These are phyloP conservation scores for Termitomyces bulborhizus DNA, from an alignment of 768 basidiomycete species.

Conservation along the genomic window DNA sequence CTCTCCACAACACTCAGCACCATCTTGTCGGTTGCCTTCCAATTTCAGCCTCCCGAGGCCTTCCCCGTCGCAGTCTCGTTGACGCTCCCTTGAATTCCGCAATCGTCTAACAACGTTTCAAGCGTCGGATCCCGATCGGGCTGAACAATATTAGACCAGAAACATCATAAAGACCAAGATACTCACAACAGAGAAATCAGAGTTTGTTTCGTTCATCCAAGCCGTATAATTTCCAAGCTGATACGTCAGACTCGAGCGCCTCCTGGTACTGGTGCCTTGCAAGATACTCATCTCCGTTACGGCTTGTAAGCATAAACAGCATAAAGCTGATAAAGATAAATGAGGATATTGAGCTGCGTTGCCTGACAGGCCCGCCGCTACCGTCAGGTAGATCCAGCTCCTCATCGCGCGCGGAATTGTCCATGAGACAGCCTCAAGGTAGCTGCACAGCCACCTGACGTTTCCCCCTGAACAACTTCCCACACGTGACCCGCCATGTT, in stretches of 20 bases:
- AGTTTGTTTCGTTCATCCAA: constrained; percentile 63
- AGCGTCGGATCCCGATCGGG: constrained; percentile 38
- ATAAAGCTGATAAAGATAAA: constrained; percentile 71
- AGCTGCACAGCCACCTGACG: constrained; percentile 13
- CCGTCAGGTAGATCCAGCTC: constrained; percentile 29
- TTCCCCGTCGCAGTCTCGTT: constrained; percentile 47
- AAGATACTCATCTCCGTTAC: constrained; percentile 61
- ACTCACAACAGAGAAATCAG: constrained; percentile 60
- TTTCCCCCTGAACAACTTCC: too few relatives aligned
- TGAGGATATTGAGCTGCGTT: constrained; percentile 60
- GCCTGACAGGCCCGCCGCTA: constrained; percentile 28
- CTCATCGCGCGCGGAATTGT: constrained; percentile 25
- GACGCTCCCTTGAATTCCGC: constrained; percentile 37
- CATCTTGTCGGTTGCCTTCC: constrained; percentile 57
- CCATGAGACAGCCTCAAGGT: constrained; percentile 17
- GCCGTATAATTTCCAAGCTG: constrained; percentile 70
- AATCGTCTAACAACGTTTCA: constrained; percentile 39
- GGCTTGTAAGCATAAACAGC: constrained; percentile 75
- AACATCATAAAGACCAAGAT: neutral
- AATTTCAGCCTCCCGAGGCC: constrained; percentile 59
- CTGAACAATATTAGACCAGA: constrained; percentile 24
- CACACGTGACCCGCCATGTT: constrained; percentile 28
- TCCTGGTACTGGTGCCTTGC: constrained; percentile 63
- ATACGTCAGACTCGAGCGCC: constrained; percentile 48
- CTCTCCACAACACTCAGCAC: constrained; percentile 65